Percentiles rank a stretch among this genome's conserved stretches.
Evolutionary conservation across 371 early-diverging fungal species (phyloP).

Genomic region (Umbelopsis sp.): DNA sequence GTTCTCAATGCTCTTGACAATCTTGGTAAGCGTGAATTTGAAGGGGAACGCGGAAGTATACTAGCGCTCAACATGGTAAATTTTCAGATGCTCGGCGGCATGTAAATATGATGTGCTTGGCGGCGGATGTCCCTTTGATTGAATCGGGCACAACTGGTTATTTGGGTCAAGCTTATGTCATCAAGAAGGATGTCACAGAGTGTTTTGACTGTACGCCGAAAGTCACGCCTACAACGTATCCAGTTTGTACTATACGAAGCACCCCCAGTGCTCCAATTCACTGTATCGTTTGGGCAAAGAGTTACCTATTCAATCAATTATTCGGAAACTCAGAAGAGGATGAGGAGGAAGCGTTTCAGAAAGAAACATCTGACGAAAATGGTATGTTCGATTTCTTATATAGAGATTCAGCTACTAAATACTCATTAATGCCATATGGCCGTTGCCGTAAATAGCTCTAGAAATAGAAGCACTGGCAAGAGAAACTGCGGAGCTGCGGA

Average conservation of each 20-base stretch:
- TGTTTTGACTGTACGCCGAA: conserved; percentile 99
- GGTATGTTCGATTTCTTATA: conserved; percentile 41
- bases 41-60: neutral
- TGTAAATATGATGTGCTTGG: conserved; percentile 96
- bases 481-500: conserved; percentile 74
- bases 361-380: conserved; percentile 59
- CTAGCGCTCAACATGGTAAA: neutral
- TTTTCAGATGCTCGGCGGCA: conserved; percentile 87
- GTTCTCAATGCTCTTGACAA: conserved; percentile 99
- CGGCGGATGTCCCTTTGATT: conserved; percentile 86
- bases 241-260: conserved; percentile 98
- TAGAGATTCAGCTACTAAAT: neutral
- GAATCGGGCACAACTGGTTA: conserved; percentile 99
- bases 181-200: conserved; percentile 77
- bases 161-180: conserved; percentile 94
- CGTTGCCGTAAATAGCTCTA: conserved; percentile 47
- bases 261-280: conserved; percentile 97
- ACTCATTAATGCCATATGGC: neutral
- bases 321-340: conserved; percentile 82
- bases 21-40: conserved; percentile 60
- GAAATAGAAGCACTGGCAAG: conserved; percentile 73
- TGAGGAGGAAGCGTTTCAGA: conserved; percentile 48
- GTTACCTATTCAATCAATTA: conserved; percentile 86
- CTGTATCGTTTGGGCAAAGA: conserved; percentile 99
- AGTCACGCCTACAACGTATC: conserved; percentile 84